Percentiles rank a stretch among this genome's conserved stretches.
Conservation (phyloP, 2,329 filamentous ascomycete genomes). For the Colletotrichum camelliae region DNA sequence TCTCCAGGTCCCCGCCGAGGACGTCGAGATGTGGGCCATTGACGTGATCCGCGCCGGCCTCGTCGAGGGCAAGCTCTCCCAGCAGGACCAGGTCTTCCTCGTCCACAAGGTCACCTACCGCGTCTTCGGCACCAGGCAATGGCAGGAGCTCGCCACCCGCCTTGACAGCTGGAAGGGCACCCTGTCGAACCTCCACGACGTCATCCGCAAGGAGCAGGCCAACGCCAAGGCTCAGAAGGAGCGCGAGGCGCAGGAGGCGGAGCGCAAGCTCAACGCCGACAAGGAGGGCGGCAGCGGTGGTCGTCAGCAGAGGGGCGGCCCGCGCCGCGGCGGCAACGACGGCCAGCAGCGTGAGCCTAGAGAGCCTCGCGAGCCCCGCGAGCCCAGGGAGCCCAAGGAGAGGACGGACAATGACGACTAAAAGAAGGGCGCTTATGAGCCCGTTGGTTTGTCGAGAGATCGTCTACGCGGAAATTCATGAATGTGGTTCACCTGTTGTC, state of each 20-base stretch:
- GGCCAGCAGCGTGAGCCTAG: slow-evolving; percentile 33
- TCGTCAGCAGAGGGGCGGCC: slow-evolving; percentile 28
- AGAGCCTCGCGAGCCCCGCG: slow-evolving; percentile 15
- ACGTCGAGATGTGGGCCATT: slow-evolving; percentile 98
- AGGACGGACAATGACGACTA: slow-evolving; percentile 64
- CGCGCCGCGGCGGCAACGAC: slow-evolving; percentile 33
- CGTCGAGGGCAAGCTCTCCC: slow-evolving; percentile 94
- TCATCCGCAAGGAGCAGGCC: slow-evolving; percentile 81
- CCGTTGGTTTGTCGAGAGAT: background rate
- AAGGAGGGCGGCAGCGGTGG: slow-evolving; percentile 35
- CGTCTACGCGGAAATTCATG: background rate
- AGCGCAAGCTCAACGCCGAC: slow-evolving; percentile 64
- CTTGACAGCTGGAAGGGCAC: slow-evolving; percentile 91
- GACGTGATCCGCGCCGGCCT: slow-evolving; percentile 96
- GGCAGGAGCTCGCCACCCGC: slow-evolving; percentile 89
- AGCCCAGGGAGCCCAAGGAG: slow-evolving; percentile 42
- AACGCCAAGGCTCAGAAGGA: slow-evolving; percentile 80
- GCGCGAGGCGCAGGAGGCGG: slow-evolving; percentile 74
- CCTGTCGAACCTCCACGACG: slow-evolving; percentile 77
- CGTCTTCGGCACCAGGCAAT: slow-evolving; percentile 97
- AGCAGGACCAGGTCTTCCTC: slow-evolving; percentile 90
- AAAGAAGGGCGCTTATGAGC: slow-evolving; percentile 23
- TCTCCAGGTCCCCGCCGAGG: slow-evolving; percentile 79
- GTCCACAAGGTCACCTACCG: slow-evolving; percentile 97
- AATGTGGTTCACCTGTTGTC: background rate